Percentiles rank a stretch among this genome's conserved stretches.
Evolutionary conservation across 1,284 basidiomycete genomes (phyloP).

Genomic region (Vanrija sp.): DNA sequence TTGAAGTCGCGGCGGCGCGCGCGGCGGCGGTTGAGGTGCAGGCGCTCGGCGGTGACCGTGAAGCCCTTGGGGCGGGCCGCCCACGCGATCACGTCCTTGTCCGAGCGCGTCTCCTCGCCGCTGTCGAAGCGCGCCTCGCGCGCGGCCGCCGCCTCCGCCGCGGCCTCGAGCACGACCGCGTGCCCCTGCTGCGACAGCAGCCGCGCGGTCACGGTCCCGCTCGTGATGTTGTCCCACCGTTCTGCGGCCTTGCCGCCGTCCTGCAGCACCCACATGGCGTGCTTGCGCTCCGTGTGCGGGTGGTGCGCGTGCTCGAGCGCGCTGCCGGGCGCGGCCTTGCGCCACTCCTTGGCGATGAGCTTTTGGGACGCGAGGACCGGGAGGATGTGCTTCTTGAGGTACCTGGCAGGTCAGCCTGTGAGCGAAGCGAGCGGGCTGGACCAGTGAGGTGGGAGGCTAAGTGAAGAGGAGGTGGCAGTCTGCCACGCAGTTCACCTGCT

Average conservation of each 20-base stretch:
- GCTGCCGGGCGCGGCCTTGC: neutral
- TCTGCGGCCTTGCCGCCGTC: neutral
- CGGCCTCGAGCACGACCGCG: neutral
- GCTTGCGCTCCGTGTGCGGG: conserved; percentile 1
- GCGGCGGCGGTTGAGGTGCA: conserved; percentile 34
- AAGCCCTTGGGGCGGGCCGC: conserved; percentile 25
- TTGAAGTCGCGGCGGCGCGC: conserved; percentile 21
- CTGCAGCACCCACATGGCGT: conserved; percentile 8
- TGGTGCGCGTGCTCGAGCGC: neutral
- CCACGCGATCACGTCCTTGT: conserved; percentile 29
- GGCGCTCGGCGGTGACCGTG: conserved; percentile 30
- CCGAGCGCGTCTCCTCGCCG: conserved; percentile 12
- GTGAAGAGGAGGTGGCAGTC: too few relatives aligned
- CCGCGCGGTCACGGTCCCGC: too few relatives aligned
- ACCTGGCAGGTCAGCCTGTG: conserved; percentile 21
- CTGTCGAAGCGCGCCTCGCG: neutral
- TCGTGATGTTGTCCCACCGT: conserved; percentile 2
- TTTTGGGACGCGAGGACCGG: conserved; percentile 34
- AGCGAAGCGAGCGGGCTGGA: too few relatives aligned
- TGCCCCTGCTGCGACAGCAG: neutral
- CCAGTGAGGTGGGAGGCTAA: too few relatives aligned
- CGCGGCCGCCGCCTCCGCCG: neutral
- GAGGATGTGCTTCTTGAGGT: conserved; percentile 40
- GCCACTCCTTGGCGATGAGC: conserved; percentile 26
- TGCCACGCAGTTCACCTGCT: too few relatives aligned